phyloP scores from a whole-genome alignment of 805 yeast genomes.

The Candida namnaoensis region DNA sequence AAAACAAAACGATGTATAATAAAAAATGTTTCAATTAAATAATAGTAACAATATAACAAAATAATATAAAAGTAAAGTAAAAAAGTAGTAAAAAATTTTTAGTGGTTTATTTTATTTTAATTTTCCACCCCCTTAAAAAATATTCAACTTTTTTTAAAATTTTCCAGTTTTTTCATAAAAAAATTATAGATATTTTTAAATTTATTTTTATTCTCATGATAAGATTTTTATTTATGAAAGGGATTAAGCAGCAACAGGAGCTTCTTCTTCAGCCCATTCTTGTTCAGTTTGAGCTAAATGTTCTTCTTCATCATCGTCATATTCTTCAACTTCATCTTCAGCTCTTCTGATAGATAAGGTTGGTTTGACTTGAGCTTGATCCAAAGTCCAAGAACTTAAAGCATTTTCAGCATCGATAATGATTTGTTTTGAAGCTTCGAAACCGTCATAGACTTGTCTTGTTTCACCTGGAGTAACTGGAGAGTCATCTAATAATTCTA shows the following conservation, averaged over 20 bases:
- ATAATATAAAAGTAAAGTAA: background rate
- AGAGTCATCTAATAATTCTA: slow-evolving; percentile 75
- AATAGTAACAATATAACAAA: no score
- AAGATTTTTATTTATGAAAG: no score
- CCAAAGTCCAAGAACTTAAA: slow-evolving; percentile 77
- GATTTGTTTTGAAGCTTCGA: slow-evolving; percentile 82
- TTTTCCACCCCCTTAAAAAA: no score
- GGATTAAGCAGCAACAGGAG: slow-evolving; percentile 11
- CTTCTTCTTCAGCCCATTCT: slow-evolving; percentile 38
- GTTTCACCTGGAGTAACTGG: slow-evolving; percentile 91
- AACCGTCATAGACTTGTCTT: slow-evolving; percentile 83
- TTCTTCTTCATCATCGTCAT: slow-evolving; percentile 40
- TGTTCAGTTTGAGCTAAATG: slow-evolving; percentile 41
- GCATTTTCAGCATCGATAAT: slow-evolving; percentile 82
- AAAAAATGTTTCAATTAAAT: no score
- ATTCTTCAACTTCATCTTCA: slow-evolving; percentile 47
- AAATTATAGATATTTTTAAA: no score
- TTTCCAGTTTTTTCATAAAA: no score
- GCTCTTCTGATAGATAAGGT: slow-evolving; percentile 58
- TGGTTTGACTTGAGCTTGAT: slow-evolving; percentile 75
- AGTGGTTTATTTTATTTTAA: no score
- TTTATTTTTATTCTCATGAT: no score
- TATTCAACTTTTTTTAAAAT: no score
- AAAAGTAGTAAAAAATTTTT: no score
- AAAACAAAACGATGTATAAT: no score